Evolutionary conservation across 495 filamentous ascomycete genomes (phyloP).

Genomic region (Aspergillus leporis): DNA sequence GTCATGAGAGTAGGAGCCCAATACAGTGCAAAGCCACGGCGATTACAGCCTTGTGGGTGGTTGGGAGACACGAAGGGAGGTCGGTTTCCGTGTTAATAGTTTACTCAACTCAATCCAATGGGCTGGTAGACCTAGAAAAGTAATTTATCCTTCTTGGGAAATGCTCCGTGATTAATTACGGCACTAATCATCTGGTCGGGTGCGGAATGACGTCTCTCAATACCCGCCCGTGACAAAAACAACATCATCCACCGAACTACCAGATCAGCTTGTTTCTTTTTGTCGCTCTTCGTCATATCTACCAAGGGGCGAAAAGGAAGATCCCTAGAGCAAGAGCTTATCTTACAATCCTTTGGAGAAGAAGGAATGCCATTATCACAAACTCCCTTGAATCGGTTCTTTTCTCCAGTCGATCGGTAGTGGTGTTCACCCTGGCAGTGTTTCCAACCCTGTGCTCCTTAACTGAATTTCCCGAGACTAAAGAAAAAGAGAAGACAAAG

Average conservation of each 20-base stretch:
- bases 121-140: constrained; percentile 8
- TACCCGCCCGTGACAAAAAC: constrained; percentile 5
- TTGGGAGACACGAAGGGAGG: not conserved
- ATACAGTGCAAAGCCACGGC: not conserved
- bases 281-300: not conserved
- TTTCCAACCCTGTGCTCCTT: constrained; percentile 7
- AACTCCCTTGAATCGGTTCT: constrained; percentile 18
- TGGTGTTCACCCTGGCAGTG: constrained; percentile 15
- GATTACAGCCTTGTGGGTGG: not conserved
- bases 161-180: not conserved
- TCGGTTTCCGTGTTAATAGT: not conserved
- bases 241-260: constrained; percentile 1
- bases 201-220: constrained; percentile 37
- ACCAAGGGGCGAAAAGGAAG: not conserved
- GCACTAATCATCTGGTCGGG: not conserved
- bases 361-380: constrained; percentile 24
- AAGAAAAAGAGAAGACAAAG: not conserved
- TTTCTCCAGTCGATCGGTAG: constrained; percentile 25
- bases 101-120: not conserved
- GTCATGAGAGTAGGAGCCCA: not conserved
- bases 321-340: not conserved
- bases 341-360: not conserved
- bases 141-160: constrained; percentile 4
- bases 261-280: not conserved
- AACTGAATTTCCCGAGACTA: not conserved